Percentiles rank a stretch among this genome's conserved stretches.
These are phyloP conservation scores for Oryza meridionalis DNA, from an alignment of 176 grass and related monocot genomes.

Conservation along the genomic window DNA sequence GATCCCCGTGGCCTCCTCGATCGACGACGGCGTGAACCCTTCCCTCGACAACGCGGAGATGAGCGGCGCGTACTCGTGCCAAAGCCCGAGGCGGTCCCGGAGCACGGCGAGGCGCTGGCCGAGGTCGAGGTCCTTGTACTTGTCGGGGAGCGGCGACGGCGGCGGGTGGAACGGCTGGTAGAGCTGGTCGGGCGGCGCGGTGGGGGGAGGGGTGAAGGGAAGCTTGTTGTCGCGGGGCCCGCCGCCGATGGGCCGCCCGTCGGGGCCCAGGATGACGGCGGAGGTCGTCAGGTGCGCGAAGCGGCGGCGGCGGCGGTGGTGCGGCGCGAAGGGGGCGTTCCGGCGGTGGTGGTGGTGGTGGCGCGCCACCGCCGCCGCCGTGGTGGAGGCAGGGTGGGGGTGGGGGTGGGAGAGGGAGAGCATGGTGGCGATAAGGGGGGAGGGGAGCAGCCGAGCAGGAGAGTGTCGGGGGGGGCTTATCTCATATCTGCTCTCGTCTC, in stretches of 20 bases:
- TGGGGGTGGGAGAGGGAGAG: conserved; percentile 60
- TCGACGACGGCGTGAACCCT: conserved; percentile 79
- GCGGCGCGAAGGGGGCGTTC: neutral
- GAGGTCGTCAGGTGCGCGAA: conserved; percentile 34
- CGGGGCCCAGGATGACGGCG: conserved; percentile 38
- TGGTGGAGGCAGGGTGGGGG: conserved; percentile 34
- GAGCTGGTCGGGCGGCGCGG: conserved; percentile 50
- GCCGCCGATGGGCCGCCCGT: conserved; percentile 16
- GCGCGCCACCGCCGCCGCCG: neutral
- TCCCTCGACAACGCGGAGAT: conserved; percentile 61
- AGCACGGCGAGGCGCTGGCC: conserved; percentile 66
- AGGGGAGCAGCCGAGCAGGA: too few relatives aligned
- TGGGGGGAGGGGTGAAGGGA: conserved; percentile 55
- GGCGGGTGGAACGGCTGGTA: conserved; percentile 88
- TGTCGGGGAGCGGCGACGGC: conserved; percentile 50
- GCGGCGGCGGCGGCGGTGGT: conserved; percentile 23
- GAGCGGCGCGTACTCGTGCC: conserved; percentile 88
- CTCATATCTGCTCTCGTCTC: conserved; percentile 9
- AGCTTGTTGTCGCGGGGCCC: conserved; percentile 41
- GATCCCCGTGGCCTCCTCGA: conserved; percentile 81
- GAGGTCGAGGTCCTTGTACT: conserved; percentile 54
- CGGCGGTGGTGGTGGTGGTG: neutral
- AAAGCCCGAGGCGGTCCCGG: conserved; percentile 65
- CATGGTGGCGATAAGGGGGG: conserved; percentile 44
- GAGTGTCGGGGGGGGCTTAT: conserved; percentile 9